A percentile compares a stretch with the other conserved stretches of the same genome.
Evolutionary conservation across 148 eudicot species (phyloP).

Genomic region (Chenopodium formosanum): DNA sequence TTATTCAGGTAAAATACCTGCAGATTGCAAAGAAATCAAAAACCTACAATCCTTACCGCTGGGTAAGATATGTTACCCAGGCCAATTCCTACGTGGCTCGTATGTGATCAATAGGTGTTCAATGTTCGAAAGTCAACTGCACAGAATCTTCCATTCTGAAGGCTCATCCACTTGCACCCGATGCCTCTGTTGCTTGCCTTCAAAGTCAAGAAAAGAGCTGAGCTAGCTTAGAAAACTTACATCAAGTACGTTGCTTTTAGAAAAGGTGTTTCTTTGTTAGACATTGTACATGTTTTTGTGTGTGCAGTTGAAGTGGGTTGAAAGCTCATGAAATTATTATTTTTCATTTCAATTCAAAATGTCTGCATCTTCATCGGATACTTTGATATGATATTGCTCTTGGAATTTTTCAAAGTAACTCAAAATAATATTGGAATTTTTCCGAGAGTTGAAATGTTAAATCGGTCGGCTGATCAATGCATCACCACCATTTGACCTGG

Average conservation of each 20-base stretch:
- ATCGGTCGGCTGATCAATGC: not conserved
- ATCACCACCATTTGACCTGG: not conserved
- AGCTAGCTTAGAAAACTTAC: not conserved
- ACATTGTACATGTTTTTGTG: not conserved
- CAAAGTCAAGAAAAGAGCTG: not conserved
- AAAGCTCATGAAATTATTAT: not conserved
- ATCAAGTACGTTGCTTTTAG: not conserved
- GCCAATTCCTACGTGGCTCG: conserved; percentile 89
- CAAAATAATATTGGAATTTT: not conserved
- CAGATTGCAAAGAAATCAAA: conserved; percentile 77
- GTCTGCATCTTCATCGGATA: not conserved
- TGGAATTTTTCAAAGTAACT: not conserved
- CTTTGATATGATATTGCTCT: not conserved
- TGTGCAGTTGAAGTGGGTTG: not conserved
- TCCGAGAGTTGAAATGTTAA: not conserved
- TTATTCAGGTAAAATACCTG: conserved; percentile 70
- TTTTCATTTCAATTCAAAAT: not conserved
- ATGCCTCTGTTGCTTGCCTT: not conserved
- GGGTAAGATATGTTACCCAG: conserved; percentile 89
- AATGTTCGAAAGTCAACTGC: not conserved
- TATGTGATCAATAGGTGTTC: conserved; percentile 35
- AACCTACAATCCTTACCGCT: conserved; percentile 72
- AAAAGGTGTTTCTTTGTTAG: not conserved
- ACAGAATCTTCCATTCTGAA: not conserved
- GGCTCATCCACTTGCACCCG: not conserved